A percentile compares a stretch with the other conserved stretches of the same genome.
Evolutionary conservation across 257 asterid species (phyloP).

Genomic region (Rehmannia glutinosa): DNA sequence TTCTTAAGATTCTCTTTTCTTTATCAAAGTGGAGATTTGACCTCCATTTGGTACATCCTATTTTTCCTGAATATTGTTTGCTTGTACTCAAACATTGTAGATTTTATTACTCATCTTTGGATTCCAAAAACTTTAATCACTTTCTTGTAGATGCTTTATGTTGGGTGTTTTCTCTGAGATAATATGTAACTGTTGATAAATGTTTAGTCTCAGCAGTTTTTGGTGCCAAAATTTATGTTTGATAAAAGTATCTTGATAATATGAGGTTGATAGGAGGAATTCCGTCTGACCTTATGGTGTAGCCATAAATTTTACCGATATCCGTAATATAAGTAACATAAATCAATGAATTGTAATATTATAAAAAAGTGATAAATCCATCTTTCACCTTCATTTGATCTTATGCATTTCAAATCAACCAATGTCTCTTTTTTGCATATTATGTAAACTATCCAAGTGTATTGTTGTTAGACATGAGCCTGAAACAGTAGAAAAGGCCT

Average conservation of each 20-base stretch:
- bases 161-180: background rate
- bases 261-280: background rate
- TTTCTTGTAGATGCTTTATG: background rate
- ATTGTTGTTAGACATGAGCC: background rate
- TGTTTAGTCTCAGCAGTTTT: too few relatives aligned
- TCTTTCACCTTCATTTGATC: background rate
- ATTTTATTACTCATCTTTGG: too few relatives aligned
- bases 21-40: conserved; percentile 30
- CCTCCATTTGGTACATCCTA: conserved; percentile 5
- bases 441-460: background rate
- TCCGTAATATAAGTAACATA: too few relatives aligned
- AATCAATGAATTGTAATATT: too few relatives aligned
- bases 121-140: conserved; percentile 5
- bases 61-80: background rate
- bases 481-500: background rate
- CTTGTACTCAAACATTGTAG: too few relatives aligned
- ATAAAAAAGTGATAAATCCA: background rate
- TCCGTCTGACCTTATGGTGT: too few relatives aligned
- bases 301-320: background rate
- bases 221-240: too few relatives aligned
- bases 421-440: background rate
- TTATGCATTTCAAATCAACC: background rate
- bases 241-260: background rate
- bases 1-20: conserved; percentile 39
- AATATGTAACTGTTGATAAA: too few relatives aligned